phyloP scores from a whole-genome alignment of 148 eudicot genomes.

The Salicornia ramosissima region DNA sequence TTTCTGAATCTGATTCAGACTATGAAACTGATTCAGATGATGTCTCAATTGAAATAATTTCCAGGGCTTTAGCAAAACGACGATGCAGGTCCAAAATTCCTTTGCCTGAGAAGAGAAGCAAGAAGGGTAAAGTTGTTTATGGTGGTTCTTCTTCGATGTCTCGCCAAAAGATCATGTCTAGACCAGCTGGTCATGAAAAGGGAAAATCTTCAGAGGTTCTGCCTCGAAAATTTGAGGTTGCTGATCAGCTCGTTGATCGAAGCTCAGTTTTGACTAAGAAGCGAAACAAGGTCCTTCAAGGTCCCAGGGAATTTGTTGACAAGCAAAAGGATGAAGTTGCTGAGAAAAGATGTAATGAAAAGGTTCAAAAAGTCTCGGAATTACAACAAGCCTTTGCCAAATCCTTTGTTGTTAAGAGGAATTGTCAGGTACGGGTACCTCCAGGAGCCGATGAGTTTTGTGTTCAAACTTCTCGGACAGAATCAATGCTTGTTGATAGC shows the following conservation, averaged over 20 bases:
- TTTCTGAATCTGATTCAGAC: conserved; percentile 30
- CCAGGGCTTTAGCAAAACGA: conserved; percentile 19
- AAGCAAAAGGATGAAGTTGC: conserved; percentile 18
- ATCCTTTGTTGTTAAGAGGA: conserved; percentile 11
- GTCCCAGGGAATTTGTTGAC: conserved; percentile 25
- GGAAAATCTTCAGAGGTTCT: conserved; percentile 13
- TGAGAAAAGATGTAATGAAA: conserved; percentile 6
- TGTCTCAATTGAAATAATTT: conserved; percentile 23
- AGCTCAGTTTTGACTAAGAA: conserved; percentile 20
- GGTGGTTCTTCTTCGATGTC: conserved; percentile 21
- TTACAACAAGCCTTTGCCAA: conserved; percentile 33
- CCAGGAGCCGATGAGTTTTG: conserved; percentile 2
- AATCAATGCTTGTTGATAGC: conserved; percentile 13
- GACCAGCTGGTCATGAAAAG: conserved; percentile 23
- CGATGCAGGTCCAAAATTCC: conserved; percentile 28
- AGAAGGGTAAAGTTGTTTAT: conserved; percentile 25
- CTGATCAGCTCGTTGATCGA: conserved; percentile 15
- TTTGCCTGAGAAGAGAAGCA: conserved; percentile 27
- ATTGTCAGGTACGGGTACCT: conserved; percentile 14
- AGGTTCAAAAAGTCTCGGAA: conserved; percentile 16
- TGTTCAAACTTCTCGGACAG: conserved; percentile 18
- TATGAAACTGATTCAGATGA: conserved; percentile 34
- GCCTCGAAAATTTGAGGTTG: conserved; percentile 14
- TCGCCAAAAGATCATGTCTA: conserved; percentile 22
- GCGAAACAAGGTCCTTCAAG: conserved; percentile 19